A percentile compares a stretch with the other conserved stretches of the same genome.
Conservation (phyloP, 2,329 filamentous ascomycete genomes). For the Bertia moriformis region DNA sequence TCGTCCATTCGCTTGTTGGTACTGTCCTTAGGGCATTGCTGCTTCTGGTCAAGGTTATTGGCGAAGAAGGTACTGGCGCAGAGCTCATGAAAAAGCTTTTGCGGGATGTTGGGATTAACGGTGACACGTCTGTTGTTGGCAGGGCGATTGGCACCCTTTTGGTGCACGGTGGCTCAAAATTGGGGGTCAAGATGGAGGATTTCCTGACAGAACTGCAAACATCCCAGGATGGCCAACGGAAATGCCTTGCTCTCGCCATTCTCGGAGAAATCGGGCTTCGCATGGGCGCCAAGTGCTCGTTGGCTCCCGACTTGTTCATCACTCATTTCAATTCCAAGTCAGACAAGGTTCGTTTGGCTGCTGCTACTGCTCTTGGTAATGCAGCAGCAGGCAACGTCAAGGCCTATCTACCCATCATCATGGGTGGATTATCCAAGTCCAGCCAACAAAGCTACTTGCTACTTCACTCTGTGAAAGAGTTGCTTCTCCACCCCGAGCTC, state of each 20-base stretch:
- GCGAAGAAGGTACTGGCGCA: constrained; percentile 42
- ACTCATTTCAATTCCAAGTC: constrained; percentile 47
- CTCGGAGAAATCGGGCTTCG: constrained; percentile 56
- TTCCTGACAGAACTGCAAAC: constrained; percentile 43
- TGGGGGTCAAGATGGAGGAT: constrained; percentile 47
- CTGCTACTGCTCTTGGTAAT: constrained; percentile 56
- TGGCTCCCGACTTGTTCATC: constrained; percentile 49
- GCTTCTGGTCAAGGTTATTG: constrained; percentile 49
- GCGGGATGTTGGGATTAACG: constrained; percentile 48
- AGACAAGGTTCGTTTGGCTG: constrained; percentile 49
- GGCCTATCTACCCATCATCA: constrained; percentile 49
- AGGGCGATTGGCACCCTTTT: constrained; percentile 58
- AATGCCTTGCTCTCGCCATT: constrained; percentile 57
- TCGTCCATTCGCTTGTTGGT: constrained; percentile 44
- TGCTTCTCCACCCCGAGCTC: constrained; percentile 50
- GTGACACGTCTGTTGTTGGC: constrained; percentile 57
- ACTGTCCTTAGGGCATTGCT: constrained; percentile 52
- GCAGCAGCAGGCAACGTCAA: constrained; percentile 55
- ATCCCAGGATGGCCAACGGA: constrained; percentile 38
- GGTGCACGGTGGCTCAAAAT: constrained; percentile 45
- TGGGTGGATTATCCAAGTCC: constrained; percentile 39
- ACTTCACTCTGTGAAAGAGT: constrained; percentile 60
- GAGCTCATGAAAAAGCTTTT: constrained; percentile 50
- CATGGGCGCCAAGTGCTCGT: constrained; percentile 39
- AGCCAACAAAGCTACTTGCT: constrained; percentile 49